Evolutionary conservation across 768 basidiomycete species (phyloP).

Genomic region (Termitomyces sp.): DNA sequence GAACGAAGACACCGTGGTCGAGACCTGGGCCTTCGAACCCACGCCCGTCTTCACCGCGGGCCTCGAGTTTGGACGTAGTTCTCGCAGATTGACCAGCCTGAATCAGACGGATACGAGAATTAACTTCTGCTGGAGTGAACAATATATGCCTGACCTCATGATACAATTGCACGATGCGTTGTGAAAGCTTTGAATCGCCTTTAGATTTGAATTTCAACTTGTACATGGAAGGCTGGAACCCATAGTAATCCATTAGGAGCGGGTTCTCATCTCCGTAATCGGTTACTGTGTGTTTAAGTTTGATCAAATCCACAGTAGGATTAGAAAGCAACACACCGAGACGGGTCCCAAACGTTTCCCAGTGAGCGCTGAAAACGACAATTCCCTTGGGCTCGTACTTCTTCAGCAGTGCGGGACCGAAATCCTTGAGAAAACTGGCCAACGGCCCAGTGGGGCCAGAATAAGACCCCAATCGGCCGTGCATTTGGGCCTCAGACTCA

Average conservation of each 20-base stretch:
- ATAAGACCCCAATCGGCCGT: slow-evolving; percentile 24
- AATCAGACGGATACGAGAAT: background rate
- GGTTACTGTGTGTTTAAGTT: slow-evolving; percentile 44
- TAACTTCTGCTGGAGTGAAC: background rate
- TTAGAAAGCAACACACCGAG: slow-evolving; percentile 41
- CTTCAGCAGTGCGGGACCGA: slow-evolving; percentile 59
- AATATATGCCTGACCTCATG: slow-evolving; percentile 38
- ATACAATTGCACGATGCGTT: slow-evolving; percentile 60
- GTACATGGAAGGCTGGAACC: slow-evolving; percentile 61
- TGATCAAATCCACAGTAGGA: background rate
- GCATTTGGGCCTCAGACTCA: slow-evolving; percentile 16
- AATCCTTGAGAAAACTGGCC: slow-evolving; percentile 57
- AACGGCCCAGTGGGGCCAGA: slow-evolving; percentile 53
- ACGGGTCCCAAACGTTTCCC: slow-evolving; percentile 63
- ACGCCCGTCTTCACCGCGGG: slow-evolving; percentile 64
- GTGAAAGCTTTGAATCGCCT: slow-evolving; percentile 57
- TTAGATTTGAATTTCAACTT: slow-evolving; percentile 64
- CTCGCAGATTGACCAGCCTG: slow-evolving; percentile 54
- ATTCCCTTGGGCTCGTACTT: slow-evolving; percentile 81
- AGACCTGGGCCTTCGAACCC: slow-evolving; percentile 65
- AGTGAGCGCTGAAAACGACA: slow-evolving; percentile 81
- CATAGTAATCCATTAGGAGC: slow-evolving; percentile 72
- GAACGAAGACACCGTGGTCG: slow-evolving; percentile 81
- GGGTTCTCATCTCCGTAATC: slow-evolving; percentile 80
- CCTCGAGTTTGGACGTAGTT: slow-evolving; percentile 45